Conservation (phyloP, 1,284 basidiomycete species). For the Porogramme epimiltina region DNA sequence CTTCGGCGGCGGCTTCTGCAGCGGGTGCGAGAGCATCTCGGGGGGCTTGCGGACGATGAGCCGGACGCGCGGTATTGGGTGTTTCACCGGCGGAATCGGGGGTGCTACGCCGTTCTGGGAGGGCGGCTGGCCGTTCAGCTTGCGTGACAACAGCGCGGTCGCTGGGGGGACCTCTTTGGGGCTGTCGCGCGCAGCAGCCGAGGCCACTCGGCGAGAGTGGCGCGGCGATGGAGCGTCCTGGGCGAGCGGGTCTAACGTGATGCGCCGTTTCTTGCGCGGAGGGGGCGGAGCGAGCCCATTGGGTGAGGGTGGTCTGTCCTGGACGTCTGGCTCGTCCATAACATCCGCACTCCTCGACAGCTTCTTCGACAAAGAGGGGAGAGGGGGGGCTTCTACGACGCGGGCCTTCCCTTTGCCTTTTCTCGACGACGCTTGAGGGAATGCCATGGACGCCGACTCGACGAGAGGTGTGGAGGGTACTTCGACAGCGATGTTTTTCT, state of each 20-base stretch:
- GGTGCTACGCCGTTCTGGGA: background rate
- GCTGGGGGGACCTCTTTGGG: no score
- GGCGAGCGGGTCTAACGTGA: background rate
- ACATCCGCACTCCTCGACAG: background rate
- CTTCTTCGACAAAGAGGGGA: background rate
- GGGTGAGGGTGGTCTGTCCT: background rate
- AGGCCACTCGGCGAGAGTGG: background rate
- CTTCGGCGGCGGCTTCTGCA: conserved; percentile 60
- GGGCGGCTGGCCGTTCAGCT: conserved; percentile 18
- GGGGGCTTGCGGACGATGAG: conserved; percentile 70
- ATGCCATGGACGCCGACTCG: conserved; percentile 1
- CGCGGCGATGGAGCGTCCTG: background rate
- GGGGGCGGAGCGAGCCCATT: background rate
- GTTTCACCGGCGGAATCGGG: conserved; percentile 26
- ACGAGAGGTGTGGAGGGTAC: background rate
- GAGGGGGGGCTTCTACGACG: background rate
- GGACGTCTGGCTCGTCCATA: no score
- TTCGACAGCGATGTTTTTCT: conserved; percentile 1
- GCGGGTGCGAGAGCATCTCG: conserved; percentile 63
- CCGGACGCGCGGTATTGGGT: conserved; percentile 57
- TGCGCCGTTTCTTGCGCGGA: conserved; percentile 27
- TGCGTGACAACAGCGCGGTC: no score
- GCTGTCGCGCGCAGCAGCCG: no score
- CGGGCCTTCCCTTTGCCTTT: conserved; percentile 7
- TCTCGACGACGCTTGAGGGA: background rate